Evolutionary conservation across 306 rosid species (phyloP).

Genomic region (Lathyrus oleraceus): DNA sequence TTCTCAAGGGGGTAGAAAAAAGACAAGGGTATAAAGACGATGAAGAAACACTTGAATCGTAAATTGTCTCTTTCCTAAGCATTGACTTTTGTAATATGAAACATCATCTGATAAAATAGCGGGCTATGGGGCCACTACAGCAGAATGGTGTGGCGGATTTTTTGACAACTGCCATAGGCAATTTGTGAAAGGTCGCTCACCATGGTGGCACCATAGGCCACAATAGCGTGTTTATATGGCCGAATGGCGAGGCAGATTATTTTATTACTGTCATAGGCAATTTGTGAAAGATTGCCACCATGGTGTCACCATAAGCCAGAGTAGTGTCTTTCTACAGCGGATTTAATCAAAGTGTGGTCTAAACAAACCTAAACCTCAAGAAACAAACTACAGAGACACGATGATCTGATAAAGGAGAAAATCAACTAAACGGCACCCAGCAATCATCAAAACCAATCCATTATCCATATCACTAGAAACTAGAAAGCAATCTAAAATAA

Average conservation of each 20-base stretch:
- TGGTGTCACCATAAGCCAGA: neutral
- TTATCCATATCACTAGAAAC: neutral
- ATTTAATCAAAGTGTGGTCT: neutral
- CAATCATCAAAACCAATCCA: neutral
- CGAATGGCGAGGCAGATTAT: neutral
- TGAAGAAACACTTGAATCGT: neutral
- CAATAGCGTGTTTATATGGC: neutral
- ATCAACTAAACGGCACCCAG: neutral
- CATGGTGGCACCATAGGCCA: neutral
- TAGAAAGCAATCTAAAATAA: constrained; percentile 12
- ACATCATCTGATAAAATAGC: neutral
- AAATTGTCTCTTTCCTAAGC: neutral
- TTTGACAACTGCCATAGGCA: neutral
- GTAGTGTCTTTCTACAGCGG: neutral
- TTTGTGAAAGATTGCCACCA: neutral
- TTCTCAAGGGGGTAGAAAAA: neutral
- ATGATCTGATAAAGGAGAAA: neutral
- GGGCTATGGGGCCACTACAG: neutral
- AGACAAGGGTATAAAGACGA: neutral
- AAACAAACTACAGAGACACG: constrained; percentile 1
- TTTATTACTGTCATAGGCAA: neutral
- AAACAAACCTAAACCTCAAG: constrained; percentile 1
- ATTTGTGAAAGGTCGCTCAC: neutral
- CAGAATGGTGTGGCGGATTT: neutral
- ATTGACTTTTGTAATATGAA: neutral